Percentiles rank a stretch among this genome's conserved stretches.
These are phyloP conservation scores for Aspergillus unguis DNA, from an alignment of 2,329 filamentous ascomycete genomes.

Conservation along the genomic window DNA sequence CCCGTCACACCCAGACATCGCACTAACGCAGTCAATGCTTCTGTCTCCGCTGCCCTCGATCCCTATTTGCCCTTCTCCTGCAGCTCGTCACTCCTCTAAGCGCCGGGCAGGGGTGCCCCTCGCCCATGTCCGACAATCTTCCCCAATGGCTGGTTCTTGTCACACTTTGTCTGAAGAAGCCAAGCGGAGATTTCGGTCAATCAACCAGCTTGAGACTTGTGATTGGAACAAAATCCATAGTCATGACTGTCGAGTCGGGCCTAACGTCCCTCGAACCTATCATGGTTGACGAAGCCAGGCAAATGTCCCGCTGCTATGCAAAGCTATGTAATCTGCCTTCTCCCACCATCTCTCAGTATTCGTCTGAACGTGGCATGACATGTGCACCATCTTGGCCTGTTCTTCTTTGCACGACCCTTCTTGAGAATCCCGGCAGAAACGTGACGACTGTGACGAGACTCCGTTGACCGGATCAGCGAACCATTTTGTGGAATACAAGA, in stretches of 20 bases:
- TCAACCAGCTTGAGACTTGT: not conserved
- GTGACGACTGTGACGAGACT: conserved; percentile 13
- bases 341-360: conserved; percentile 12
- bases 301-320: conserved; percentile 13
- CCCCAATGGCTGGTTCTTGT: conserved; percentile 12
- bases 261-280: conserved; percentile 8
- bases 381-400: not conserved
- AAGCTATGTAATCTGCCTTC: conserved; percentile 17
- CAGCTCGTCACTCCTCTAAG: conserved; percentile 10
- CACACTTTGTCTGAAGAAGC: conserved; percentile 16
- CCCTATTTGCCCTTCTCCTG: conserved; percentile 10
- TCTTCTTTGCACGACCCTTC: not conserved
- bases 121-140: not conserved
- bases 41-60: conserved; percentile 6
- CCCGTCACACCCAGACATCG: conserved; percentile 17
- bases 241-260: conserved; percentile 9
- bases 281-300: conserved; percentile 5
- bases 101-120: conserved; percentile 14
- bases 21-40: conserved; percentile 14
- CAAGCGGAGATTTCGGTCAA: conserved; percentile 9
- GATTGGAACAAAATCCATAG: conserved; percentile 14
- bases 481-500: not conserved
- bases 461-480: conserved; percentile 4
- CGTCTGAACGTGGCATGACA: conserved; percentile 7
- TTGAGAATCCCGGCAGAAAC: conserved; percentile 14